These are phyloP conservation scores for Amylocystis lapponica DNA, from an alignment of 768 basidiomycete species.

Conservation along the genomic window DNA sequence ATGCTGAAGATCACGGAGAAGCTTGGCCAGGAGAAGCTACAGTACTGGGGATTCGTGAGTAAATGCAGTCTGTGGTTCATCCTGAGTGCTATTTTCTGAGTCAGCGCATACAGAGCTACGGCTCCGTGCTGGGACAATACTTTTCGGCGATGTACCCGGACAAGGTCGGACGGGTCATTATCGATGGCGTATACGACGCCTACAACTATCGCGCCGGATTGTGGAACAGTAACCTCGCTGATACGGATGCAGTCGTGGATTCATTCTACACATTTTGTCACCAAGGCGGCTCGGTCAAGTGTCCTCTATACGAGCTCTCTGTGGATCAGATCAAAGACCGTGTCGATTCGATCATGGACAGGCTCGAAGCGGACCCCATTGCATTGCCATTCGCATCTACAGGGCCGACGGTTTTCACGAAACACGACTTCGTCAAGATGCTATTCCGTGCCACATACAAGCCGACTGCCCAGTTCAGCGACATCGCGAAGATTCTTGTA, in stretches of 20 bases:
- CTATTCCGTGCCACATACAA: slow-evolving; percentile 5
- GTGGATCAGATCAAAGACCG: slow-evolving; percentile 14
- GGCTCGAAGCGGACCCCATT: slow-evolving; percentile 1
- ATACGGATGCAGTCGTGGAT: slow-evolving; percentile 17
- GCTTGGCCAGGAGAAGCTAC: slow-evolving; percentile 23
- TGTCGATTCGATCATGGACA: slow-evolving; percentile 5
- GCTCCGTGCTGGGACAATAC: slow-evolving; percentile 14
- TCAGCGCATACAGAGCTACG: slow-evolving; percentile 8
- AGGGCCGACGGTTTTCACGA: slow-evolving; percentile 3
- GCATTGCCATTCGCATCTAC: slow-evolving; percentile 4
- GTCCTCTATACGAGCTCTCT: slow-evolving; percentile 19
- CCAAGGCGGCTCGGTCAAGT: slow-evolving; percentile 16
- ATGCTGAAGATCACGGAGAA: slow-evolving; percentile 24
- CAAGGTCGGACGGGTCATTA: slow-evolving; percentile 24
- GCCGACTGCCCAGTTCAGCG: slow-evolving; percentile 2
- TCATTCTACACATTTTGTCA: slow-evolving; percentile 14
- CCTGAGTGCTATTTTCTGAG: background rate
- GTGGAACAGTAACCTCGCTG: slow-evolving; percentile 17
- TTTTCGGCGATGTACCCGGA: slow-evolving; percentile 28
- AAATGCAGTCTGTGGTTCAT: accelerated
- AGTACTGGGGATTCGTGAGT: slow-evolving; percentile 26
- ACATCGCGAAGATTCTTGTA: slow-evolving; percentile 6
- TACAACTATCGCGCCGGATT: slow-evolving; percentile 14
- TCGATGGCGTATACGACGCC: slow-evolving; percentile 26
- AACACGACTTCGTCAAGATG: background rate